Evolutionary conservation across 176 grass and related monocot species (phyloP).

Genomic region (Aegilops longissima): DNA sequence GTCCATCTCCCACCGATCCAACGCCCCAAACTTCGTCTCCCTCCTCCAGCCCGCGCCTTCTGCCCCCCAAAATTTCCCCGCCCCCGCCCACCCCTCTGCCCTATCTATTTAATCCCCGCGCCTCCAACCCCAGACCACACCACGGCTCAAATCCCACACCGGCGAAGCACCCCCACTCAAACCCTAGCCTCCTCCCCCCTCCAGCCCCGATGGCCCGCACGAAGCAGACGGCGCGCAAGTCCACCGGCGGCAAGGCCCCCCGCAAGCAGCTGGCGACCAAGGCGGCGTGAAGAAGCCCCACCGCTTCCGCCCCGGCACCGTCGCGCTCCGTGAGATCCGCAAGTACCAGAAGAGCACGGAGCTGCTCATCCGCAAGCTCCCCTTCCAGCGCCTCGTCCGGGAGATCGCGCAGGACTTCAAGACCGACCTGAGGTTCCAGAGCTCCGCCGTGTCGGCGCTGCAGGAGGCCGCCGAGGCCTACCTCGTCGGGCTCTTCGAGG

Average conservation of each 20-base stretch:
- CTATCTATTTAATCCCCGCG: neutral
- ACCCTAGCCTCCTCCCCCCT: neutral
- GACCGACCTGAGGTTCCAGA: slow-evolving; percentile 63
- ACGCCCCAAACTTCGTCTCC: neutral
- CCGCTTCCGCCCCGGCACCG: slow-evolving; percentile 62
- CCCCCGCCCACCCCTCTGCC: neutral
- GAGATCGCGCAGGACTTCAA: slow-evolving; percentile 73
- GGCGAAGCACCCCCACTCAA: neutral
- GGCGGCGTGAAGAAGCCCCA: slow-evolving; percentile 72
- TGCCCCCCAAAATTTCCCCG: neutral
- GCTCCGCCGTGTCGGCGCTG: slow-evolving; percentile 32
- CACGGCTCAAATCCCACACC: neutral
- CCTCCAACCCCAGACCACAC: too few relatives aligned
- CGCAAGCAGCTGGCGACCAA: slow-evolving; percentile 66
- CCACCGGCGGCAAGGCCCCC: slow-evolving; percentile 68
- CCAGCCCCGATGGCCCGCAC: slow-evolving; percentile 49
- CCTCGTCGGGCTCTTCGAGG: slow-evolving; percentile 63
- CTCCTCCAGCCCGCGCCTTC: neutral
- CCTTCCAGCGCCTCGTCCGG: slow-evolving; percentile 52
- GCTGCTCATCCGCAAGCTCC: slow-evolving; percentile 69
- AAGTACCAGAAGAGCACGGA: slow-evolving; percentile 85
- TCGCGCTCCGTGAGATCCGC: slow-evolving; percentile 63
- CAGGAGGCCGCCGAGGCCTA: slow-evolving; percentile 74
- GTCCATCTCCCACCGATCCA: neutral
- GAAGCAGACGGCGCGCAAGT: slow-evolving; percentile 71